Evolutionary conservation across 352 stramenopile genomes (phyloP).

Genomic region (Globisporangium spinosum): DNA sequence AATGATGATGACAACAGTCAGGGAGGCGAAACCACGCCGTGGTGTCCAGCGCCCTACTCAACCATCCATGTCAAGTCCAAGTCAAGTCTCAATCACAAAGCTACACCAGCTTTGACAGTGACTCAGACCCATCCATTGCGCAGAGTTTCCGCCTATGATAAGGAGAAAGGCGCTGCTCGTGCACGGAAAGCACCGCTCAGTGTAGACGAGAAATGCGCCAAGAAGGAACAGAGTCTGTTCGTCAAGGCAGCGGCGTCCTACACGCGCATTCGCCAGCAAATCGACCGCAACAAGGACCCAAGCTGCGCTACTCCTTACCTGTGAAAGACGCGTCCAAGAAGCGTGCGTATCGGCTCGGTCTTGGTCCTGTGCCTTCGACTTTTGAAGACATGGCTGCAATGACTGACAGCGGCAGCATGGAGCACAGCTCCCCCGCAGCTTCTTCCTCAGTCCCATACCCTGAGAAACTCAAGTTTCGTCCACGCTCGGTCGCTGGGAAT

Average conservation of each 20-base stretch:
- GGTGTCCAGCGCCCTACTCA: conserved; percentile 39
- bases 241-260: conserved; percentile 29
- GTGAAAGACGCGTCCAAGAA: conserved; percentile 35
- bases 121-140: conserved; percentile 33
- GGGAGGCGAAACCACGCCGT: conserved; percentile 16
- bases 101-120: background rate
- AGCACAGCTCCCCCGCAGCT: background rate
- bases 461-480: conserved; percentile 25
- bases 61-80: conserved; percentile 19
- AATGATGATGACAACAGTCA: background rate
- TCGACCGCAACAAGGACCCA: conserved; percentile 37
- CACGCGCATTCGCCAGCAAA: conserved; percentile 24
- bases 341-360: conserved; percentile 50
- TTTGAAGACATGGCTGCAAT: background rate
- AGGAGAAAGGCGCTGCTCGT: conserved; percentile 6
- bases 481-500: conserved; percentile 31
- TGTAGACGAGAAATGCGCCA: conserved; percentile 25
- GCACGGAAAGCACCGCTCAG: conserved; percentile 19
- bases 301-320: conserved; percentile 43
- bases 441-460: background rate
- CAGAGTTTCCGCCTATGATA: background rate
- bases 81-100: background rate
- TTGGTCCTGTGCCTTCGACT: conserved; percentile 37
- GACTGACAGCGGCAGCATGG: background rate
- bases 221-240: conserved; percentile 29